Percentiles rank a stretch among this genome's conserved stretches.
Evolutionary conservation across 371 early-diverging fungal genomes (phyloP).

Genomic region (Sporodiniella umbellata): DNA sequence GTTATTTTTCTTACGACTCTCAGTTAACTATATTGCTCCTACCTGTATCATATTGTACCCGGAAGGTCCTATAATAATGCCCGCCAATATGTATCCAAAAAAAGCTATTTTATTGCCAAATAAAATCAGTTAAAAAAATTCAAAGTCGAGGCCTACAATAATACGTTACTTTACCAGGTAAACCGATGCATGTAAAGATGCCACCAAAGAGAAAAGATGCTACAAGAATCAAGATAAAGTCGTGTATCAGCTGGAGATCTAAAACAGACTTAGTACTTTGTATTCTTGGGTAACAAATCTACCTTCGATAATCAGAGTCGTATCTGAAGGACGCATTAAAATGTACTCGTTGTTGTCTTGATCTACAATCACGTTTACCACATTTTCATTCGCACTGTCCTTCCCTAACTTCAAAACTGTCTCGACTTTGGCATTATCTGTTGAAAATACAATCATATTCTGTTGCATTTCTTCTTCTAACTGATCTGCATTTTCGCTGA

Average conservation of each 20-base stretch:
- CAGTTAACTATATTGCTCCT: not conserved
- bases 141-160: slow-evolving; percentile 1
- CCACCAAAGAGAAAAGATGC: slow-evolving; percentile 44
- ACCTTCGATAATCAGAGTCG: slow-evolving; percentile 53
- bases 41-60: slow-evolving; percentile 53
- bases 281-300: not conserved
- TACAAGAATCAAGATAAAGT: slow-evolving; percentile 51
- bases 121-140: not conserved
- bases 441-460: slow-evolving; percentile 24
- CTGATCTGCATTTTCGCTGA: slow-evolving; percentile 47
- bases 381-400: slow-evolving; percentile 11
- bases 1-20: not conserved
- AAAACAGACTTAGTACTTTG: not conserved
- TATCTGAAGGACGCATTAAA: slow-evolving; percentile 51
- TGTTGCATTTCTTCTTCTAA: slow-evolving; percentile 46
- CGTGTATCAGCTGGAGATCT: slow-evolving; percentile 55
- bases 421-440: slow-evolving; percentile 38
- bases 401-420: slow-evolving; percentile 40
- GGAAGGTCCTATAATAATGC: slow-evolving; percentile 50
- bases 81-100: slow-evolving; percentile 65
- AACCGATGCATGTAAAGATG: slow-evolving; percentile 42
- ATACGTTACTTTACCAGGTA: slow-evolving; percentile 37
- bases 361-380: slow-evolving; percentile 39
- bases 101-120: slow-evolving; percentile 33
- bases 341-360: slow-evolving; percentile 57